Evolutionary conservation across 768 basidiomycete genomes (phyloP), one percentile per base, ranked within the genome.

Genomic region (Suillus plorans): DNA sequence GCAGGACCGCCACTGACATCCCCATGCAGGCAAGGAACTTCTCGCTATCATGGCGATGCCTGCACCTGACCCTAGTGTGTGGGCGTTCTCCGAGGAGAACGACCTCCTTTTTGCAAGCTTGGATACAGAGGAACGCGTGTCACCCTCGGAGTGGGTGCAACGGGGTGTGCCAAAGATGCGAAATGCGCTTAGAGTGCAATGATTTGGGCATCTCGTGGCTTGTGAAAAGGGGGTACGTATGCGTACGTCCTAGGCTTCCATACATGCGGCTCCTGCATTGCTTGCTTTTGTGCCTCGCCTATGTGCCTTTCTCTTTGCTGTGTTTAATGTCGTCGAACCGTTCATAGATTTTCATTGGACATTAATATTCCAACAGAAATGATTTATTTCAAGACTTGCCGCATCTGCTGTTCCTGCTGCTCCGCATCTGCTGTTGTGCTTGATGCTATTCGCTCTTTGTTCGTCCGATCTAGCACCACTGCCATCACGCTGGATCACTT

Each of bases 81-180:
- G 89, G 89, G 86, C 81, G 25, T 90, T 89, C 72, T 80, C 81
- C 25, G 73, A 80, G 37, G 82, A 82, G 67, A 89, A 90, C 72
- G 83, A 89, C 72, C 74, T 84, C 37, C 63, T 89, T 36, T 86
- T 89, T 70, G 74, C 80, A 18, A 59, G 31, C 10, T 42, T 39
- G 42, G 45, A 39, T 22, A 64, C 65, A 12, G 68, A 72, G 7
- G 71, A 64, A 64, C 80, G 84, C 36, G 74, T 81, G 14, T 66
- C 81, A 3, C 89, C 89, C 31, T 75, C 77, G 22, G 84, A 86
- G 64, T 90, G 88, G 89, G 78, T 89, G 62, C 67, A 70, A 31
- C 77, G 82, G 39, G 89, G 89, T 3, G 71, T 74, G 60, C 67
- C 69, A 9, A 73, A 75, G 25, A 86, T 90, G 75, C 80, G 80